These are phyloP conservation scores for Lachnellula subtilissima DNA, from an alignment of 2,329 filamentous ascomycete genomes.

Conservation along the genomic window DNA sequence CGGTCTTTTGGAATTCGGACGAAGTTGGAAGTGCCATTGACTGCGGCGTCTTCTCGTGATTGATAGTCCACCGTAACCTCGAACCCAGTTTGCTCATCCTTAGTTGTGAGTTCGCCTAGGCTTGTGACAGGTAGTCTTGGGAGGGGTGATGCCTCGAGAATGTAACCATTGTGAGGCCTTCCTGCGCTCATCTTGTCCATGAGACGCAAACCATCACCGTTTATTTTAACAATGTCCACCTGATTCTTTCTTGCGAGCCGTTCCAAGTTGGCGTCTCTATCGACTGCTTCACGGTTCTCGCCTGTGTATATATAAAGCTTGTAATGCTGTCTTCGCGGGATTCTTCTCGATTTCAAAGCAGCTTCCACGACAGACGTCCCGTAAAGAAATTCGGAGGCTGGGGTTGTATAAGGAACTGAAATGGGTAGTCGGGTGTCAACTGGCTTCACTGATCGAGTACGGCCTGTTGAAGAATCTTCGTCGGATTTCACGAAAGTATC, in stretches of 20 bases:
- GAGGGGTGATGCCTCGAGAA: constrained; percentile 82
- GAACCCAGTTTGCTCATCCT: constrained; percentile 44
- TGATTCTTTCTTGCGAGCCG: constrained; percentile 43
- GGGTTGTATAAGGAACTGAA: constrained; percentile 66
- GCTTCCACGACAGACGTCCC: constrained; percentile 76
- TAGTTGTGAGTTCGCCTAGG: constrained; percentile 37
- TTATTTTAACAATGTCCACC: constrained; percentile 55
- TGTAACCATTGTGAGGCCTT: constrained; percentile 82
- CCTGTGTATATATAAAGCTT: constrained; percentile 72
- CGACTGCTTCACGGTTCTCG: constrained; percentile 47
- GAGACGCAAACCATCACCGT: constrained; percentile 56
- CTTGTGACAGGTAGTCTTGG: constrained; percentile 63
- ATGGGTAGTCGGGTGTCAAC: constrained; percentile 27
- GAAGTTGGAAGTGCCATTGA: constrained; percentile 66
- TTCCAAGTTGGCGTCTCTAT: constrained; percentile 41
- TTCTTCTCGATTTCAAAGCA: constrained; percentile 55
- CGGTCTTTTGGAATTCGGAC: constrained; percentile 26
- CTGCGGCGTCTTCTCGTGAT: constrained; percentile 63
- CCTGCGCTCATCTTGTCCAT: constrained; percentile 80
- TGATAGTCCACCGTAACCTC: constrained; percentile 59
- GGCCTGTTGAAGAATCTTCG: background rate
- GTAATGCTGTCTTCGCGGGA: constrained; percentile 67
- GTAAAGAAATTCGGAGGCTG: constrained; percentile 88
- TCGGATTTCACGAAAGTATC: background rate
- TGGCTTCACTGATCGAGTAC: constrained; percentile 1